Percentiles rank a stretch among this genome's conserved stretches.
Evolutionary conservation across 345 rosid species (phyloP).

Genomic region (Turritis glabra): DNA sequence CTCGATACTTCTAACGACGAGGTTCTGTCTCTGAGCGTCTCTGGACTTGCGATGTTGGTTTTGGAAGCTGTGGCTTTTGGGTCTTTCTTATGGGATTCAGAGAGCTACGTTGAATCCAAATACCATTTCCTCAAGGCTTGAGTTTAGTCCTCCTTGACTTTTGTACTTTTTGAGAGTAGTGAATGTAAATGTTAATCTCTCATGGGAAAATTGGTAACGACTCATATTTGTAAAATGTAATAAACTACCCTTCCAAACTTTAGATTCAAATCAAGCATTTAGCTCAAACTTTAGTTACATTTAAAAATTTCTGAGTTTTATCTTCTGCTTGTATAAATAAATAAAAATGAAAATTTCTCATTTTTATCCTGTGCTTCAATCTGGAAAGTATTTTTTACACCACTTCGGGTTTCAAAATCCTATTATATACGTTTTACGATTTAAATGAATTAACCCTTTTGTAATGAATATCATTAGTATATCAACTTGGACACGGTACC

Average conservation of each 20-base stretch:
- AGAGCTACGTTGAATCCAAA: slow-evolving; percentile 80
- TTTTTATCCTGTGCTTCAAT: not conserved
- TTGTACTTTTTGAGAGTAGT: slow-evolving; percentile 23
- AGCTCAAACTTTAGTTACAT: not conserved
- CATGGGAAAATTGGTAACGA: slow-evolving; percentile 14
- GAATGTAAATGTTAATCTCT: slow-evolving; percentile 31
- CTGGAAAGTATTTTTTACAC: not conserved
- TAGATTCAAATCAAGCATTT: not conserved
- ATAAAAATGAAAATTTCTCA: not conserved
- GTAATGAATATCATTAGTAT: not conserved
- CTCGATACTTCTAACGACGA: slow-evolving; percentile 66
- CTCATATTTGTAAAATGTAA: slow-evolving; percentile 4
- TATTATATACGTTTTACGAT: not conserved
- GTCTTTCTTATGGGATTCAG: slow-evolving; percentile 91
- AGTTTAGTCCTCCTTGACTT: slow-evolving; percentile 1
- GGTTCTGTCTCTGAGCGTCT: slow-evolving; percentile 53
- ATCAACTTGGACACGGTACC: slow-evolving; percentile 29
- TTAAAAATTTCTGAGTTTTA: not conserved
- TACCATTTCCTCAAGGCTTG: slow-evolving; percentile 67
- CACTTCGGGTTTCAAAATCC: not conserved
- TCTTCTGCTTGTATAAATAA: not conserved
- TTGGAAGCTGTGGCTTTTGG: slow-evolving; percentile 93
- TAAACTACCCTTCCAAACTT: slow-evolving; percentile 1
- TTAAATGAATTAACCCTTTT: not conserved
- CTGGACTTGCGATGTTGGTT: slow-evolving; percentile 82